phyloP scores from a whole-genome alignment of 352 stramenopile species.

The Pseudoperonospora humuli region DNA sequence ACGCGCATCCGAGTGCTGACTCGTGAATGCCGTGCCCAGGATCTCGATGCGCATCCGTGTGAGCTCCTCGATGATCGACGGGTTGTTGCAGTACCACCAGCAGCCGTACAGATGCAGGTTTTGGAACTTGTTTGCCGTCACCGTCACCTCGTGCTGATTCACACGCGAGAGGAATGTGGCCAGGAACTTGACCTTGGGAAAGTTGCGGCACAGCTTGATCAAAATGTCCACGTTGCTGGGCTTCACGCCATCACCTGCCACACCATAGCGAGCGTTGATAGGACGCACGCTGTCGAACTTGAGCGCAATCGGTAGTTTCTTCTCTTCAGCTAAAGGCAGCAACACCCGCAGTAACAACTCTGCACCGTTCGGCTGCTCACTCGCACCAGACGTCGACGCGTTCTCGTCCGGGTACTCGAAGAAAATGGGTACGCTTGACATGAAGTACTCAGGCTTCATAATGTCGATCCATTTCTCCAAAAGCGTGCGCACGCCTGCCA shows the following conservation, averaged over 20 bases:
- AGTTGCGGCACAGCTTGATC: conserved; percentile 75
- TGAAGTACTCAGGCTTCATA: conserved; percentile 91
- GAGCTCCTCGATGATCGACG: conserved; percentile 86
- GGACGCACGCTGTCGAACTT: conserved; percentile 90
- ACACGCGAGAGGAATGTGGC: conserved; percentile 91
- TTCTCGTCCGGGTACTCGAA: conserved; percentile 65
- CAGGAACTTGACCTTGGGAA: conserved; percentile 90
- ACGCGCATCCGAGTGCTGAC: conserved; percentile 90
- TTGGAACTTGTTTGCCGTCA: conserved; percentile 91
- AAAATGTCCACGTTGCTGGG: conserved; percentile 84
- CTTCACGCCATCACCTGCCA: conserved; percentile 89
- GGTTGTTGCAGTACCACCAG: conserved; percentile 96
- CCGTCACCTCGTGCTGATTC: conserved; percentile 92
- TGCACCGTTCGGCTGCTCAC: conserved; percentile 30
- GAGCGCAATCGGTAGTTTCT: conserved; percentile 86
- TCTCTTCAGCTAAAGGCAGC: conserved; percentile 82
- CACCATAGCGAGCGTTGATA: conserved; percentile 74
- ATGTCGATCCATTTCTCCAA: conserved; percentile 88
- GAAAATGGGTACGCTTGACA: conserved; percentile 90
- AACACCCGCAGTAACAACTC: conserved; percentile 85
- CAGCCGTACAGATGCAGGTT: conserved; percentile 93
- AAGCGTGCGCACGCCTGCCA: conserved; percentile 75
- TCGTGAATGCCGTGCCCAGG: conserved; percentile 89
- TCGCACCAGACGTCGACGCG: conserved; percentile 4
- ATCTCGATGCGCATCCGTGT: conserved; percentile 91